phyloP scores from a whole-genome alignment of 2,329 filamentous ascomycete species.

The Ilyonectria mors-panacis region DNA sequence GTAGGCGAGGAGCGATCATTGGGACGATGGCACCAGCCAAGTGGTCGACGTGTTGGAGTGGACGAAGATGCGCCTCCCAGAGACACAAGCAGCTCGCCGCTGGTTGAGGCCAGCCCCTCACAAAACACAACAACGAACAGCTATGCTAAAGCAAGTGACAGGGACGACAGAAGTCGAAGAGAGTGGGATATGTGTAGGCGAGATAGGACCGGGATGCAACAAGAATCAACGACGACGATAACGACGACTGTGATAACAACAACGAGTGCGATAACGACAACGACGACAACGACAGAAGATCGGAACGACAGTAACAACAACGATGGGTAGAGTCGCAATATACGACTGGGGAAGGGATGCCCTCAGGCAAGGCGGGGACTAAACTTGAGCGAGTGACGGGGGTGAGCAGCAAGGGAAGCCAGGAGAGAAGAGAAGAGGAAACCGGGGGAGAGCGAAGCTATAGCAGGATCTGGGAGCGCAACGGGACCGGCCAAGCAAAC shows the following conservation, averaged over 20 bases:
- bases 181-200: not conserved
- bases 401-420: slow-evolving; percentile 16
- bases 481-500: not conserved
- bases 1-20: slow-evolving; percentile 31
- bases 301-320: slow-evolving; percentile 15
- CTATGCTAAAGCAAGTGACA: slow-evolving; percentile 17
- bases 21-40: not conserved
- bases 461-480: slow-evolving; percentile 35
- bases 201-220: slow-evolving; percentile 21
- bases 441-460: slow-evolving; percentile 45
- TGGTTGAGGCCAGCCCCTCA: slow-evolving; percentile 19
- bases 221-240: slow-evolving; percentile 23
- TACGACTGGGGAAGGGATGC: slow-evolving; percentile 14
- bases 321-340: slow-evolving; percentile 27
- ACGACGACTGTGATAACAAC: slow-evolving; percentile 14
- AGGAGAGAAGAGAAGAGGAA: slow-evolving; percentile 6
- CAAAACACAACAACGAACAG: slow-evolving; percentile 16
- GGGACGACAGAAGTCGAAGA: not conserved
- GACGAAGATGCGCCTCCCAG: slow-evolving; percentile 12
- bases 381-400: slow-evolving; percentile 37
- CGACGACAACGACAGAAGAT: slow-evolving; percentile 36
- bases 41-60: slow-evolving; percentile 9
- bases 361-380: slow-evolving; percentile 12
- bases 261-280: slow-evolving; percentile 5
- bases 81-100: slow-evolving; percentile 1